Percentiles rank a stretch among this genome's conserved stretches.
Evolutionary conservation across 352 stramenopile genomes (phyloP).

Genomic region (Pythium coloratum): DNA sequence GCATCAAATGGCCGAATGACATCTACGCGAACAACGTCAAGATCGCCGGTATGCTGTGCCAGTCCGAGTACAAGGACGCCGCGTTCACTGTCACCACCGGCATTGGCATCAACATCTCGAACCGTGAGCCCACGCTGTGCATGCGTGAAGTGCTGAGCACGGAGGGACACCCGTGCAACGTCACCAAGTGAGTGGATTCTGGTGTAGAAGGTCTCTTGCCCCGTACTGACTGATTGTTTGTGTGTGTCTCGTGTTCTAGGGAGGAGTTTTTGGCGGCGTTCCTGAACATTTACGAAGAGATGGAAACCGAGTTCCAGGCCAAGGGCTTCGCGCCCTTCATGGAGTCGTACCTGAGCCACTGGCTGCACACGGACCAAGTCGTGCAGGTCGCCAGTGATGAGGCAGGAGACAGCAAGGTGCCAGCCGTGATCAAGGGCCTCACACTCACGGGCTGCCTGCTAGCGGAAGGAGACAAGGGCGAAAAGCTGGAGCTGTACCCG

Average conservation of each 20-base stretch:
- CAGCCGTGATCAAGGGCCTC: conserved; percentile 76
- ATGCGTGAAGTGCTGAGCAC: conserved; percentile 81
- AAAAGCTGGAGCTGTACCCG: conserved; percentile 83
- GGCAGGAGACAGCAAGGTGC: conserved; percentile 38
- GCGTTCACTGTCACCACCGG: conserved; percentile 86
- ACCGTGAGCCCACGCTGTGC: conserved; percentile 82
- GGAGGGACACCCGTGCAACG: conserved; percentile 47
- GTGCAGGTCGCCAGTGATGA: conserved; percentile 67
- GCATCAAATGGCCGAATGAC: conserved; percentile 93
- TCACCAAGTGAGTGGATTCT: conserved; percentile 68
- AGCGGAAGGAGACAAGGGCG: conserved; percentile 53
- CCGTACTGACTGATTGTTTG: conserved; percentile 1
- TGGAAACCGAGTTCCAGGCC: conserved; percentile 78
- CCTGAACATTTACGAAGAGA: conserved; percentile 86
- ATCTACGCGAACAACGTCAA: conserved; percentile 90
- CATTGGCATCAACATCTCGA: conserved; percentile 90
- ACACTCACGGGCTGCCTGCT: conserved; percentile 79
- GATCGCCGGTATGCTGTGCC: conserved; percentile 89
- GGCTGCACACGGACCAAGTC: conserved; percentile 84
- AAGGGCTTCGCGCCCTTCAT: conserved; percentile 88
- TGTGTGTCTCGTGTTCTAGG: conserved; percentile 28
- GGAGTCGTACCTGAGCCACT: conserved; percentile 76
- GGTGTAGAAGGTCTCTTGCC: background rate
- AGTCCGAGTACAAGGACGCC: conserved; percentile 82
- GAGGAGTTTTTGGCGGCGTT: conserved; percentile 87